These are phyloP conservation scores for Antarctomyces pellizariae DNA, from an alignment of 495 filamentous ascomycete genomes.

Conservation along the genomic window DNA sequence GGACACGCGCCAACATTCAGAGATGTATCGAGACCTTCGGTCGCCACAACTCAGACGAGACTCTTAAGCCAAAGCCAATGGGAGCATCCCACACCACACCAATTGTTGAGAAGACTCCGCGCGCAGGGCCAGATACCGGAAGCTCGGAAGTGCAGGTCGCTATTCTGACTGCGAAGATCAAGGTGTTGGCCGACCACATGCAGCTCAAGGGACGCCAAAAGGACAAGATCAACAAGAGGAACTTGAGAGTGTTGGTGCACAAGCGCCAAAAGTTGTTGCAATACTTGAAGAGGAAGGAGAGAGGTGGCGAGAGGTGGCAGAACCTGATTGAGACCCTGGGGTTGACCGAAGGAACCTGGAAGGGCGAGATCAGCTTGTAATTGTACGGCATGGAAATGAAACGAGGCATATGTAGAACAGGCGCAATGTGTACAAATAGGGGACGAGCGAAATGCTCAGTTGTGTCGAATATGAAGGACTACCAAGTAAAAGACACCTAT, in stretches of 20 bases:
- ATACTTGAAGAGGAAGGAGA: constrained; percentile 74
- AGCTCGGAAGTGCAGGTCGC: constrained; percentile 90
- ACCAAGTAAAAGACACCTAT: no score
- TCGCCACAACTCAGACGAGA: constrained; percentile 64
- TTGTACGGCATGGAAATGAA: constrained; percentile 2
- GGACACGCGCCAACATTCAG: constrained; percentile 52
- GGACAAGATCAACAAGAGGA: constrained; percentile 88
- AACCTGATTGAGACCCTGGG: constrained; percentile 62
- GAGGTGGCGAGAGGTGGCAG: constrained; percentile 73
- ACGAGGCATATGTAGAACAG: constrained; percentile 2
- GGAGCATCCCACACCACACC: constrained; percentile 14
- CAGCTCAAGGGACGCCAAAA: constrained; percentile 27
- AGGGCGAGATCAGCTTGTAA: constrained; percentile 63
- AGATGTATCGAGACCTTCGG: constrained; percentile 76
- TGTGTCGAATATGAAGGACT: no score
- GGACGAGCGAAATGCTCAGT: background rate
- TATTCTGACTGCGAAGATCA: constrained; percentile 89
- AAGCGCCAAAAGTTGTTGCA: constrained; percentile 65
- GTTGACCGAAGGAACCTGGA: constrained; percentile 66
- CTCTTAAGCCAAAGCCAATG: constrained; percentile 29
- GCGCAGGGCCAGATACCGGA: constrained; percentile 75
- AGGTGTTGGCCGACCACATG: constrained; percentile 43
- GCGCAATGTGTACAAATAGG: constrained; percentile 7
- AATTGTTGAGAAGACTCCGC: constrained; percentile 27
- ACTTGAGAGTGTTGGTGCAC: constrained; percentile 66